Percentiles rank a stretch among this genome's conserved stretches.
Evolutionary conservation across 495 filamentous ascomycete species (phyloP).

Genomic region (Penicillium flavigenum): DNA sequence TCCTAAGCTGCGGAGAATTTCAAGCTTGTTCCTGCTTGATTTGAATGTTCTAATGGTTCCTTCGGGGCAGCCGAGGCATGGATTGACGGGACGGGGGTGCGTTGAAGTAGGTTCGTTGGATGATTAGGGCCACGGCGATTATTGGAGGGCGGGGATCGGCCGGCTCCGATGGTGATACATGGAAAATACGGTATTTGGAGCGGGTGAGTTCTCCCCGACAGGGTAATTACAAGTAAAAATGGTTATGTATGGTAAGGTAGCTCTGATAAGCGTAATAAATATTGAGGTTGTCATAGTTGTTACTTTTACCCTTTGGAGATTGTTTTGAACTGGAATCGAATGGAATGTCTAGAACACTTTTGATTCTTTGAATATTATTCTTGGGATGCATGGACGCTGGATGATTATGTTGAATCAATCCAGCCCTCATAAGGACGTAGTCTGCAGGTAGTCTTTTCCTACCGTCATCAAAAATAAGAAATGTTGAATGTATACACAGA

Average conservation of each 20-base stretch:
- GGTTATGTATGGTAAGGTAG: conserved; percentile 8
- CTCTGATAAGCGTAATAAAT: not conserved
- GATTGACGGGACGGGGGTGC: too few species aligned
- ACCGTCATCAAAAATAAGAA: conserved; percentile 22
- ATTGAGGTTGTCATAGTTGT: not conserved
- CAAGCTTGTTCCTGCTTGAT: not conserved
- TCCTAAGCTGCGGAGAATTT: not conserved
- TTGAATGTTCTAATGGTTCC: not conserved
- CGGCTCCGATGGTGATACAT: conserved; percentile 22
- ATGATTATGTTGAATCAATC: conserved; percentile 25
- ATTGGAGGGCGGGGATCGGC: conserved; percentile 25
- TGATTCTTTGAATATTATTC: conserved; percentile 3
- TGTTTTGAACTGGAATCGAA: not conserved
- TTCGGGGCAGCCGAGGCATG: too few species aligned
- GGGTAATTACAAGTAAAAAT: not conserved
- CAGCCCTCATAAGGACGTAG: not conserved
- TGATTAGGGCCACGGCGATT: not conserved
- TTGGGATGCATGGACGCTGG: not conserved
- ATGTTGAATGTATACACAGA: conserved; percentile 38
- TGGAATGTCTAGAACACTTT: conserved; percentile 1
- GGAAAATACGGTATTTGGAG: conserved; percentile 4
- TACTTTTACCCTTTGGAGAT: not conserved
- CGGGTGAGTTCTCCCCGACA: not conserved
- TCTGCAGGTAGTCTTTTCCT: conserved; percentile 3
- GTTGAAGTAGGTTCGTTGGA: not conserved